Conservation (phyloP, 2,329 filamentous ascomycete genomes). For the Calonectria pauciramosa region DNA sequence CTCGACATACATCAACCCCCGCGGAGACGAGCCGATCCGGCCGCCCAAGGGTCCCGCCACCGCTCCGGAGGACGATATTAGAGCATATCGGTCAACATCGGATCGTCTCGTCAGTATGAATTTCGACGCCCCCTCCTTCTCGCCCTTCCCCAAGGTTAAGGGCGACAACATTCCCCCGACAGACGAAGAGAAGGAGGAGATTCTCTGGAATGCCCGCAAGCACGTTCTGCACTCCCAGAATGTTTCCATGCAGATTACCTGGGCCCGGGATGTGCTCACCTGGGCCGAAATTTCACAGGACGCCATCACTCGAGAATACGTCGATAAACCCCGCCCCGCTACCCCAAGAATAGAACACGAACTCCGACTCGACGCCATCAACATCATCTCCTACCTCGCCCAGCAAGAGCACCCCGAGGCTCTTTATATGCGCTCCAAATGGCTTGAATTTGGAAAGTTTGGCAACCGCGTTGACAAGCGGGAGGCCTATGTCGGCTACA, state of each 20-base stretch:
- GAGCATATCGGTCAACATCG: slow-evolving; percentile 55
- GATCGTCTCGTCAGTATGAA: slow-evolving; percentile 58
- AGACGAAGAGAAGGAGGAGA: slow-evolving; percentile 93
- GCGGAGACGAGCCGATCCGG: slow-evolving; percentile 45
- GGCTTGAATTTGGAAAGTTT: slow-evolving; percentile 98
- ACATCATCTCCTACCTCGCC: slow-evolving; percentile 90
- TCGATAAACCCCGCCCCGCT: slow-evolving; percentile 70
- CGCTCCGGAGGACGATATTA: slow-evolving; percentile 54
- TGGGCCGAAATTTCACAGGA: slow-evolving; percentile 90
- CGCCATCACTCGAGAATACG: slow-evolving; percentile 76
- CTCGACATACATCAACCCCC: slow-evolving; percentile 54
- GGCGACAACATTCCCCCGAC: slow-evolving; percentile 92
- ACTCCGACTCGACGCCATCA: slow-evolving; percentile 88
- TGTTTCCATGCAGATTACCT: slow-evolving; percentile 95
- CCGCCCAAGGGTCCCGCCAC: slow-evolving; percentile 49
- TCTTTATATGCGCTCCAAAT: slow-evolving; percentile 94
- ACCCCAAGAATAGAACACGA: slow-evolving; percentile 93
- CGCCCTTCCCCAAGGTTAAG: slow-evolving; percentile 88
- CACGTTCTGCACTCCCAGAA: slow-evolving; percentile 94
- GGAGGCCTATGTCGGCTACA: slow-evolving; percentile 91
- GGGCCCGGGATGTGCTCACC: slow-evolving; percentile 92
- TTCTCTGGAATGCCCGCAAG: slow-evolving; percentile 85
- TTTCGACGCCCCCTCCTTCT: slow-evolving; percentile 81
- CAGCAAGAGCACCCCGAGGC: slow-evolving; percentile 94
- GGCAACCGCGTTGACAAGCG: slow-evolving; percentile 92